Conservation (phyloP, 129 eudicot species). For the Ambrosia trifida region DNA sequence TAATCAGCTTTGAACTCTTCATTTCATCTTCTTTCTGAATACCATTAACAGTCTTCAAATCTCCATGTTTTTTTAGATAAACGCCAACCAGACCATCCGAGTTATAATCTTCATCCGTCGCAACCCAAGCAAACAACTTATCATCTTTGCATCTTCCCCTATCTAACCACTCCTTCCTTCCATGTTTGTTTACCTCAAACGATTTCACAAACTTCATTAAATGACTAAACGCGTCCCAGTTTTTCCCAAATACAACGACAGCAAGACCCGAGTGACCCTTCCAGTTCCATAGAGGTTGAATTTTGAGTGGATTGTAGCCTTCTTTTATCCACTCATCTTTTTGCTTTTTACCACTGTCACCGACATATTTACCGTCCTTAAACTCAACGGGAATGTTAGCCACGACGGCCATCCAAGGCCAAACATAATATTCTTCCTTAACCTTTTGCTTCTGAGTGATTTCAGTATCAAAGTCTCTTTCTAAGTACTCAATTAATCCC, state of each 20-base stretch:
- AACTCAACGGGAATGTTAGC: constrained; percentile 57
- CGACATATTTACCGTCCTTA: constrained; percentile 45
- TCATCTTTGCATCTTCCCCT: constrained; percentile 40
- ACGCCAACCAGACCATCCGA: constrained; percentile 45
- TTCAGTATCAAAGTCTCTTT: constrained; percentile 6
- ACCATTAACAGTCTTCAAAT: constrained; percentile 55
- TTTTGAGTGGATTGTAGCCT: constrained; percentile 59
- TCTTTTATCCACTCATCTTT: constrained; percentile 55
- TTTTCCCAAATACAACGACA: constrained; percentile 55
- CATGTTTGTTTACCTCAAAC: constrained; percentile 52
- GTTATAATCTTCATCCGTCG: constrained; percentile 53
- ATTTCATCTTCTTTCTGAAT: constrained; percentile 48
- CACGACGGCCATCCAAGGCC: constrained; percentile 77
- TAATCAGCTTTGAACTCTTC: constrained; percentile 44
- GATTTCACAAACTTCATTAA: constrained; percentile 54
- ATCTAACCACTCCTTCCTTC: constrained; percentile 50
- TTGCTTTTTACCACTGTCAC: constrained; percentile 57
- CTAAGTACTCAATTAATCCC: constrained; percentile 35
- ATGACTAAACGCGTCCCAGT: constrained; percentile 54
- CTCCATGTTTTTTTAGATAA: constrained; percentile 52
- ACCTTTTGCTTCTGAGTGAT: not conserved
- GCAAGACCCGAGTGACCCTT: constrained; percentile 66
- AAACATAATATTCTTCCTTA: constrained; percentile 55
- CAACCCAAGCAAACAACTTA: constrained; percentile 69
- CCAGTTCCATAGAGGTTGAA: constrained; percentile 65